phyloP scores from a whole-genome alignment of 805 yeast genomes.

The Metschnikowia dekortorum region DNA sequence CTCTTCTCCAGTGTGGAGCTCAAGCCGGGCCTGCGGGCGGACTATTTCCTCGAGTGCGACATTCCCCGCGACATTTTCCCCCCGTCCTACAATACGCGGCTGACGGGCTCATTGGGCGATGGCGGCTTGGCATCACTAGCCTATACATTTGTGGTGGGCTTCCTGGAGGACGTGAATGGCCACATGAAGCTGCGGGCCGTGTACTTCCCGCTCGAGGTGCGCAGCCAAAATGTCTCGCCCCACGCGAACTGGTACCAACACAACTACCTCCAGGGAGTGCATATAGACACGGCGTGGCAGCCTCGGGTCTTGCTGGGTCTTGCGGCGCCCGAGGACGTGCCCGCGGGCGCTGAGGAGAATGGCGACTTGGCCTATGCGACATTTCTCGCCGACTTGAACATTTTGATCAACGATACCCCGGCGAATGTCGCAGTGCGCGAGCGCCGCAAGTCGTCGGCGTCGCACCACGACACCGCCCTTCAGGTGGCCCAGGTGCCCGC shows the following conservation, averaged over 20 bases:
- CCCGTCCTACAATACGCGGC: conserved; percentile 38
- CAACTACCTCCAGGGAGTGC: conserved; percentile 23
- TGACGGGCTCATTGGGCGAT: conserved; percentile 38
- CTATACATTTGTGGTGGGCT: conserved; percentile 34
- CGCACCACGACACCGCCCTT: conserved; percentile 7
- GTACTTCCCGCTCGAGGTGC: conserved; percentile 34
- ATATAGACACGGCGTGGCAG: conserved; percentile 30
- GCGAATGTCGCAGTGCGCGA: conserved; percentile 27
- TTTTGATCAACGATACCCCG: conserved; percentile 28
- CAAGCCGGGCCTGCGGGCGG: conserved; percentile 14
- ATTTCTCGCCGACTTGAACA: conserved; percentile 28
- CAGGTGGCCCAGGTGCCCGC: conserved; percentile 11
- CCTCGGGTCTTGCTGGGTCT: conserved; percentile 5
- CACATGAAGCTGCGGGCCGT: conserved; percentile 20
- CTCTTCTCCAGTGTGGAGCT: conserved; percentile 31
- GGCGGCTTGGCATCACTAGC: conserved; percentile 36
- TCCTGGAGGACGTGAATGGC: conserved; percentile 17
- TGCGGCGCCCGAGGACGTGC: neutral
- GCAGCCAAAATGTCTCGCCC: conserved; percentile 22
- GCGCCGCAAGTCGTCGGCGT: conserved; percentile 8
- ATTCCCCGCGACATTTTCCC: conserved; percentile 24
- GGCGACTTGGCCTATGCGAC: neutral
- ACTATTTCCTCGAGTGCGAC: conserved; percentile 23
- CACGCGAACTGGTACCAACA: conserved; percentile 27
- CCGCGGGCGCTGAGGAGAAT: neutral